phyloP scores from a whole-genome alignment of 192 early-diverging fungal species.

The Backusella australiensis region DNA sequence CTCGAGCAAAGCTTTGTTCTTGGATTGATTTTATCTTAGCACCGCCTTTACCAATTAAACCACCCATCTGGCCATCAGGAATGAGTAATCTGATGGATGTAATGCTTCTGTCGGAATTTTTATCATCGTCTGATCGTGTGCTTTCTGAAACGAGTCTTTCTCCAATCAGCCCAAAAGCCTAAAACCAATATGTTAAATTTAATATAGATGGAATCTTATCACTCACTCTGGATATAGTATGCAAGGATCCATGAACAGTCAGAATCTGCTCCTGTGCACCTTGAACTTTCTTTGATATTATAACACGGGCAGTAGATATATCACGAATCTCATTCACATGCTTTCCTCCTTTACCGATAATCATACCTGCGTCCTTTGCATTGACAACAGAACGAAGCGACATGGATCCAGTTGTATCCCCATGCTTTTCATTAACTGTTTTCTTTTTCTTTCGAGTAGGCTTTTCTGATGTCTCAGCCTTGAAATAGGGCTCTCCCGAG shows the following conservation, averaged over 20 bases:
- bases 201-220: not conserved
- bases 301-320: conserved; percentile 79
- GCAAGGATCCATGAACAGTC: conserved; percentile 66
- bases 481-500: conserved; percentile 13
- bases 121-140: conserved; percentile 36
- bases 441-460: not conserved
- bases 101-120: conserved; percentile 9
- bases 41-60: conserved; percentile 88
- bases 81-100: conserved; percentile 82
- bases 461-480: not conserved
- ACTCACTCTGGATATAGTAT: conserved; percentile 63
- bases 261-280: conserved; percentile 70
- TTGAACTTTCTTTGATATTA: conserved; percentile 82
- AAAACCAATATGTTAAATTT: not conserved
- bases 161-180: conserved; percentile 68
- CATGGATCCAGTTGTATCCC: not conserved
- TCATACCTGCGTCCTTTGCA: conserved; percentile 77
- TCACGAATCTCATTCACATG: conserved; percentile 89
- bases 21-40: conserved; percentile 92
- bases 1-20: conserved; percentile 78
- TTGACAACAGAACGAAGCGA: conserved; percentile 55
- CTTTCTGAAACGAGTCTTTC: conserved; percentile 67
- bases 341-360: conserved; percentile 84
- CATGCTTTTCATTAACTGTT: not conserved
- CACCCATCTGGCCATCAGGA: conserved; percentile 82